Evolutionary conservation across 2,329 filamentous ascomycete species (phyloP).

Genomic region (Penicillium decumbens): DNA sequence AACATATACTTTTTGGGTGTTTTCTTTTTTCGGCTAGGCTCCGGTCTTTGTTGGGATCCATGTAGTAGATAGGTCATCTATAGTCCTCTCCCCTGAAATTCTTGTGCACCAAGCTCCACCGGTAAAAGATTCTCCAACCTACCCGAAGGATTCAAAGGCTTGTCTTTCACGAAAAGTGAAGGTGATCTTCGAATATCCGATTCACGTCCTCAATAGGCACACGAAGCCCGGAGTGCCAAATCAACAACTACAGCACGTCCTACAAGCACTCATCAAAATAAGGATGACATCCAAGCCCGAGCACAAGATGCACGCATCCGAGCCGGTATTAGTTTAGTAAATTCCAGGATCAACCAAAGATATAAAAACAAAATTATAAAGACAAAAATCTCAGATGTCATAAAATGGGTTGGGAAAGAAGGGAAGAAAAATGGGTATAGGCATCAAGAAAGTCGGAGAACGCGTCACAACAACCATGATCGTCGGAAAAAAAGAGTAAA

Average conservation of each 20-base stretch:
- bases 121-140: not conserved
- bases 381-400: slow-evolving; percentile 6
- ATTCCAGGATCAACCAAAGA: slow-evolving; percentile 1
- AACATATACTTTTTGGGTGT: slow-evolving; percentile 3
- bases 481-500: slow-evolving; percentile 1
- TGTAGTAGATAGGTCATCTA: not conserved
- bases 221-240: not conserved
- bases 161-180: not conserved
- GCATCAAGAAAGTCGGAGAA: slow-evolving; percentile 15
- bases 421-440: slow-evolving; percentile 13
- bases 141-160: not conserved
- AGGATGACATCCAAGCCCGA: not conserved
- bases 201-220: too few relatives aligned
- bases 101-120: not conserved
- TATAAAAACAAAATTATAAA: not conserved
- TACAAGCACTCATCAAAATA: not conserved
- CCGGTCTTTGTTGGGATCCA: not conserved
- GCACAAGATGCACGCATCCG: not conserved
- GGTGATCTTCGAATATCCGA: not conserved
- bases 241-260: not conserved
- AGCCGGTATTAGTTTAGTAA: not conserved
- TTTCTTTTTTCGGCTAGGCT: not conserved
- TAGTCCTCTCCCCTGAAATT: not conserved
- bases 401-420: slow-evolving; percentile 5
- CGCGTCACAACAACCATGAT: slow-evolving; percentile 13